Conservation (phyloP, 805 yeast genomes). For the Scheffersomyces spartinae region DNA sequence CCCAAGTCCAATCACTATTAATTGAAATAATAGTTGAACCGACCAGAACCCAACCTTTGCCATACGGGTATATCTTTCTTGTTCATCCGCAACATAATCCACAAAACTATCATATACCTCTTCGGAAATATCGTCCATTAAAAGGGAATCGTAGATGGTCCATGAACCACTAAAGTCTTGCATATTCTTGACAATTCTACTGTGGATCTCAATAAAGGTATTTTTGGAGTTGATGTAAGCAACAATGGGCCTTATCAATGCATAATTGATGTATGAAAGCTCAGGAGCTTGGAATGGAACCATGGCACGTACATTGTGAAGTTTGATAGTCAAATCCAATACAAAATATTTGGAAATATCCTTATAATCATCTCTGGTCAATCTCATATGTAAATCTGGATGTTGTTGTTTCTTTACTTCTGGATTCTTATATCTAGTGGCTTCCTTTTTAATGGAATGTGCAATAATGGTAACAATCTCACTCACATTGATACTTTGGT, state of each 20-base stretch:
- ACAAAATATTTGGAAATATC: constrained; percentile 49
- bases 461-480: constrained; percentile 41
- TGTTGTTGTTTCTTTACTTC: constrained; percentile 5
- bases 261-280: constrained; percentile 82
- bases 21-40: constrained; percentile 70
- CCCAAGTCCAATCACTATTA: constrained; percentile 74
- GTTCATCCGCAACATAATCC: constrained; percentile 80
- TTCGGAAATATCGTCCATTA: constrained; percentile 84
- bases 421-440: constrained; percentile 30
- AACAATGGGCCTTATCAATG: constrained; percentile 87
- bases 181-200: constrained; percentile 68
- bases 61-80: constrained; percentile 58
- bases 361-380: constrained; percentile 13
- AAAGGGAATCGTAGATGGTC: constrained; percentile 84
- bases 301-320: constrained; percentile 79
- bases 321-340: constrained; percentile 65
- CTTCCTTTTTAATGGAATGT: constrained; percentile 36
- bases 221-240: constrained; percentile 87
- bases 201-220: constrained; percentile 79
- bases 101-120: constrained; percentile 90
- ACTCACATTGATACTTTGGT: constrained; percentile 30
- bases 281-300: constrained; percentile 86
- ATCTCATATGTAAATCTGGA: constrained; percentile 11
- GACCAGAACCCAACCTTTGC: constrained; percentile 90
- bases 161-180: constrained; percentile 90